Conservation (phyloP, 2,329 filamentous ascomycete genomes). For the Fusarium sp. region DNA sequence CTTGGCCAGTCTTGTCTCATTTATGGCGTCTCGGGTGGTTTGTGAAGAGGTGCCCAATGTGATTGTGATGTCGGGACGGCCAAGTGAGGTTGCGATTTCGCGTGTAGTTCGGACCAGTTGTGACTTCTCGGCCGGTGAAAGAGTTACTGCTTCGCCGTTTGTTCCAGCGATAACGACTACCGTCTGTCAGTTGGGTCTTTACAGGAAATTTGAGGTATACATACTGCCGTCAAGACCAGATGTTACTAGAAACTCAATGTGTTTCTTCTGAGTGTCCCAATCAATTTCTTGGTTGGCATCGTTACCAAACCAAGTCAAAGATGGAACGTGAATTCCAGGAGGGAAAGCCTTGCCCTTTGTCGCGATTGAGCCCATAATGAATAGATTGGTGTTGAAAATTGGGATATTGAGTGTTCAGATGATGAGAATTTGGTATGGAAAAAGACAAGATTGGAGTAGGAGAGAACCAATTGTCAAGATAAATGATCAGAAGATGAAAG, state of each 20-base stretch:
- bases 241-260: conserved; percentile 66
- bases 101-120: conserved; percentile 73
- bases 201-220: not conserved
- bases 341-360: conserved; percentile 55
- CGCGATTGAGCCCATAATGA: conserved; percentile 49
- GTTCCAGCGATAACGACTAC: conserved; percentile 77
- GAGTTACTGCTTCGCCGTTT: conserved; percentile 80
- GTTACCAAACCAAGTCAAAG: conserved; percentile 67
- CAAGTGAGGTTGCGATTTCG: conserved; percentile 68
- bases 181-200: conserved; percentile 24
- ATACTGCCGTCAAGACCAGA: conserved; percentile 66
- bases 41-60: conserved; percentile 77
- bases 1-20: conserved; percentile 72
- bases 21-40: conserved; percentile 75
- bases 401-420: not conserved
- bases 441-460: conserved; percentile 9
- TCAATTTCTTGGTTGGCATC: conserved; percentile 65
- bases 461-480: conserved; percentile 21
- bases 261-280: conserved; percentile 66
- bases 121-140: conserved; percentile 73
- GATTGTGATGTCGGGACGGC: conserved; percentile 69
- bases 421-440: not conserved
- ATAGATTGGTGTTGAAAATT: not conserved
- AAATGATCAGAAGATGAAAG: conserved; percentile 21
- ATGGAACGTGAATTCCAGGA: conserved; percentile 68